These are phyloP conservation scores for Nemania sp. DNA, from an alignment of 2,329 filamentous ascomycete species.

Conservation along the genomic window DNA sequence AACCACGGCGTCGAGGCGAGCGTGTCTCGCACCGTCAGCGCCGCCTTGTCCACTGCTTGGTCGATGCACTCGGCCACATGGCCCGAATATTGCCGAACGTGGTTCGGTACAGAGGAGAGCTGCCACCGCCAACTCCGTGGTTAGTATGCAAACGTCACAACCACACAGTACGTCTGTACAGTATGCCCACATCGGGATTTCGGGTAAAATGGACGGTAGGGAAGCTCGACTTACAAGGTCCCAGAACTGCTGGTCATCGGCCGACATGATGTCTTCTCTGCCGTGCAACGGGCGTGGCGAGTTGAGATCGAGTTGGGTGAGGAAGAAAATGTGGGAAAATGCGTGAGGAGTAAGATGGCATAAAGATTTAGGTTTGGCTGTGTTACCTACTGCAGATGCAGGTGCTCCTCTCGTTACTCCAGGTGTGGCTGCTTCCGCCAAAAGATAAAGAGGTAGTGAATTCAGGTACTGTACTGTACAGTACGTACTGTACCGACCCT, in stretches of 20 bases:
- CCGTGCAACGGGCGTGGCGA: background rate
- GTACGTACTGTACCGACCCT: too few relatives aligned
- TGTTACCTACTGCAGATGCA: too few relatives aligned
- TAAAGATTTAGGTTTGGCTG: too few relatives aligned
- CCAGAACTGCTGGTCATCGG: slow-evolving; percentile 77
- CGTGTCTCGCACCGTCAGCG: slow-evolving; percentile 69
- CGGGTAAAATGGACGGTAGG: background rate
- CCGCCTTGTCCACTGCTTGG: slow-evolving; percentile 75
- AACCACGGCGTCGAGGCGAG: slow-evolving; percentile 72
- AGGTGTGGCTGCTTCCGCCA: too few relatives aligned
- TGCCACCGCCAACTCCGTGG: slow-evolving; percentile 34
- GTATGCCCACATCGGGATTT: background rate
- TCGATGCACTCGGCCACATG: slow-evolving; percentile 81
- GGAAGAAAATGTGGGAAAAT: too few relatives aligned
- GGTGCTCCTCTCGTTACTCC: too few relatives aligned
- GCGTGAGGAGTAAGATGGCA: too few relatives aligned
- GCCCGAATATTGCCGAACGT: slow-evolving; percentile 70
- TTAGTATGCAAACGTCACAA: background rate
- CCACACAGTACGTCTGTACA: background rate
- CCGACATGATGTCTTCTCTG: slow-evolving; percentile 63
- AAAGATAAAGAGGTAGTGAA: too few relatives aligned
- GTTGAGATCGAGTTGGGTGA: too few relatives aligned
- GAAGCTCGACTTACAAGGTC: slow-evolving; percentile 63
- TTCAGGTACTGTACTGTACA: too few relatives aligned
- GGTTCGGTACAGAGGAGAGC: slow-evolving; percentile 59